Conservation (phyloP, 176 grass and related monocot species). For the Phyllostachys edulis region DNA sequence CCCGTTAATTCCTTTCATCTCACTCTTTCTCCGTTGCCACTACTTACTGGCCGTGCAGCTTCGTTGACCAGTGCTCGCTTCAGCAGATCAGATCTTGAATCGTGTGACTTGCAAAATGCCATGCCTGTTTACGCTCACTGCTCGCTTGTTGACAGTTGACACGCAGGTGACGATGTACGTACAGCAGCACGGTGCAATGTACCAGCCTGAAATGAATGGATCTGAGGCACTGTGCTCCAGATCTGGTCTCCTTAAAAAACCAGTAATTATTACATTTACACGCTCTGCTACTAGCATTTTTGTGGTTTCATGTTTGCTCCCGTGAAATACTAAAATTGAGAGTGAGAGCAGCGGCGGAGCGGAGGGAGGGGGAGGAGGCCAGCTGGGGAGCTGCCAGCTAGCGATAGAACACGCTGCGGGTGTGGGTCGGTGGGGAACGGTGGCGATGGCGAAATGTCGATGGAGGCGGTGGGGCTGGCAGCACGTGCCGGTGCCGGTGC, state of each 20-base stretch:
- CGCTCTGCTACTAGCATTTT: background rate
- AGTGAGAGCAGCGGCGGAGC: background rate
- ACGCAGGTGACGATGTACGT: background rate
- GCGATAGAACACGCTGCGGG: slow-evolving; percentile 18
- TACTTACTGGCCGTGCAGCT: background rate
- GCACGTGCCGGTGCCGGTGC: slow-evolving; percentile 32
- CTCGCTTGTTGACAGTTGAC: background rate
- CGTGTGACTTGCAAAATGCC: background rate
- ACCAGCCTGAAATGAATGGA: slow-evolving; percentile 6
- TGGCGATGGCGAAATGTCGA: slow-evolving; percentile 24
- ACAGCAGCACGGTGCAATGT: background rate
- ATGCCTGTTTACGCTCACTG: background rate
- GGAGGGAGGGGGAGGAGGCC: background rate
- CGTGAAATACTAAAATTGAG: background rate
- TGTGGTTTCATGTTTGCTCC: background rate
- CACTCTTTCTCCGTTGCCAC: background rate
- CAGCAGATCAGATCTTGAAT: slow-evolving; percentile 3
- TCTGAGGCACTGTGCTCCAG: slow-evolving; percentile 27
- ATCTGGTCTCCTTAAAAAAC: slow-evolving; percentile 21
- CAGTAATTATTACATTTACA: background rate
- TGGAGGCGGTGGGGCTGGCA: background rate
- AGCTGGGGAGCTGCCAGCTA: background rate
- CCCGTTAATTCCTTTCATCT: slow-evolving; percentile 17
- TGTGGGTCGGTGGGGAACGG: background rate
- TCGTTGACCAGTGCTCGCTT: background rate